Percentiles rank a stretch among this genome's conserved stretches.
These are phyloP conservation scores for Fistulifera solaris DNA, from an alignment of 108 stramenopile genomes.

Conservation along the genomic window DNA sequence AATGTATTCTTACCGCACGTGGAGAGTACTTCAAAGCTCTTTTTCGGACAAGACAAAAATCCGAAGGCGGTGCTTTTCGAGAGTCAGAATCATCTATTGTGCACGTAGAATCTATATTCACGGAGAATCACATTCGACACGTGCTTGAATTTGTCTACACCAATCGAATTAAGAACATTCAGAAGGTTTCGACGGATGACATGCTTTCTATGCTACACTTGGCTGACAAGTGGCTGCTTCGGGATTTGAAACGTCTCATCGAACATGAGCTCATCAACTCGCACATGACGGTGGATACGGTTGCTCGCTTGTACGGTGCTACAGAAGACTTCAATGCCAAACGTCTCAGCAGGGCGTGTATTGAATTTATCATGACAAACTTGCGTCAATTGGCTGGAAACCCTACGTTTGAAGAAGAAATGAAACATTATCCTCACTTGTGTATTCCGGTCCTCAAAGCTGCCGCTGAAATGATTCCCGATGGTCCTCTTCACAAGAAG, in stretches of 20 bases:
- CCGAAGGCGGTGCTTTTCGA: conserved; percentile 34
- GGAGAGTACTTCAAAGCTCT: conserved; percentile 96
- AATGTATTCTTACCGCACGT: conserved; percentile 89
- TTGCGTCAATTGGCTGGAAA: conserved; percentile 76
- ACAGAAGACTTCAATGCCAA: conserved; percentile 81
- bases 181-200: conserved; percentile 55
- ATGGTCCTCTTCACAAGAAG: conserved; percentile 72
- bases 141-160: conserved; percentile 95
- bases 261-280: conserved; percentile 80
- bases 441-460: conserved; percentile 86
- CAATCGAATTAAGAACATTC: conserved; percentile 73
- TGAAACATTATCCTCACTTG: conserved; percentile 83
- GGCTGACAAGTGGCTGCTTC: conserved; percentile 80
- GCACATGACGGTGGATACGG: conserved; percentile 76
- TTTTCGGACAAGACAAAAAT: conserved; percentile 50
- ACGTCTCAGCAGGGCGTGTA: conserved; percentile 65
- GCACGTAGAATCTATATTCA: conserved; percentile 63
- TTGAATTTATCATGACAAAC: conserved; percentile 87
- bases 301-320: conserved; percentile 79
- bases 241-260: conserved; percentile 78
- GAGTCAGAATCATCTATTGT: conserved; percentile 70
- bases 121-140: conserved; percentile 67
- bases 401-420: conserved; percentile 78
- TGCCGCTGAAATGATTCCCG: conserved; percentile 86
- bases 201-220: conserved; percentile 66